These are phyloP conservation scores for Cantharellus cinnabarinus DNA, from an alignment of 768 basidiomycete genomes.

Conservation along the genomic window DNA sequence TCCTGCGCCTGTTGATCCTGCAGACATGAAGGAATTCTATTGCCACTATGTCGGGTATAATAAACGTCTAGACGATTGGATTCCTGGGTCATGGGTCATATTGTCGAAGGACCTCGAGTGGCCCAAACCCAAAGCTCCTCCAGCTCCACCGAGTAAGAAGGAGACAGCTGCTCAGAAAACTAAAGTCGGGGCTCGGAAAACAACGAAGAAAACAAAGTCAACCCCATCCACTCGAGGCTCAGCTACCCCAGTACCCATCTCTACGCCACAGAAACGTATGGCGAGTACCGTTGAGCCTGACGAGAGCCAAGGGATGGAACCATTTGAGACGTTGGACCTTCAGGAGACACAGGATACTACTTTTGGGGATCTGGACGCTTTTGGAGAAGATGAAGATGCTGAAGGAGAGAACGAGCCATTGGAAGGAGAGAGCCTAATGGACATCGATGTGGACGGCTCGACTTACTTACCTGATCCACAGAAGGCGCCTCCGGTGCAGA, in stretches of 20 bases:
- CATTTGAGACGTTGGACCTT: conserved; percentile 17
- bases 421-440: conserved; percentile 2
- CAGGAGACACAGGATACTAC: conserved; percentile 11
- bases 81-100: conserved; percentile 69
- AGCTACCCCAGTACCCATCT: conserved; percentile 29
- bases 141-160: conserved; percentile 21
- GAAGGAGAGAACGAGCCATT: conserved; percentile 28
- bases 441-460: conserved; percentile 41
- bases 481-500: conserved; percentile 45
- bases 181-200: conserved; percentile 3
- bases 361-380: conserved; percentile 2
- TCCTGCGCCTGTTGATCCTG: conserved; percentile 29
- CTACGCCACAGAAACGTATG: conserved; percentile 51
- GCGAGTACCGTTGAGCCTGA: conserved; percentile 24
- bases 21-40: conserved; percentile 83
- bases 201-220: conserved; percentile 18
- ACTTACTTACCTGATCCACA: conserved; percentile 23
- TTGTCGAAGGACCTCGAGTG: conserved; percentile 77
- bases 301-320: conserved; percentile 25
- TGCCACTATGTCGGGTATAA: conserved; percentile 91
- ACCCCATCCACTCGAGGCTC: conserved; percentile 16
- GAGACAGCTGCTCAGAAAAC: conserved; percentile 8
- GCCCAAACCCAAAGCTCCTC: conserved; percentile 68
- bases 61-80: conserved; percentile 97
- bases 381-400: conserved; percentile 45